Conservation (phyloP, 164 flowering plant species). For the Buxus sempervirens region DNA sequence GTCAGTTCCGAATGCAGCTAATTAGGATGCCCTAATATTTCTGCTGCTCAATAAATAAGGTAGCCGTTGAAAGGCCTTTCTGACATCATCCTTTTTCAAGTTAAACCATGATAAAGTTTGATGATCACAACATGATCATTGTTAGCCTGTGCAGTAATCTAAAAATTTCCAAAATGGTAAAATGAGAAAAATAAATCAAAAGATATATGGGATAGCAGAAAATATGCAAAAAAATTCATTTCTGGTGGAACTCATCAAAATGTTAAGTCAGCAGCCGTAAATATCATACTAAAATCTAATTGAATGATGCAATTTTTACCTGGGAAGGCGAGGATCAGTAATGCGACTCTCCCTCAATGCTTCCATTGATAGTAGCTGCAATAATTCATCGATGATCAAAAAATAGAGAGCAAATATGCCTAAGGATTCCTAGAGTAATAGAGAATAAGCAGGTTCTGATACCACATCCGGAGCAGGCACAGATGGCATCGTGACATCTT, state of each 20-base stretch:
- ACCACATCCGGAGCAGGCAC: conserved; percentile 85
- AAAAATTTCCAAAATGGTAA: neutral
- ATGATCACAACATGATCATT: neutral
- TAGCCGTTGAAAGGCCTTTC: neutral
- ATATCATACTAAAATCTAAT: neutral
- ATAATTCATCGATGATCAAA: conserved; percentile 9
- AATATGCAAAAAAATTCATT: no score
- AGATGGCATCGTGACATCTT: conserved; percentile 65
- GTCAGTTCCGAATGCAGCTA: no score
- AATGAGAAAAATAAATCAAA: neutral
- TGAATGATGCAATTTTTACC: conserved; percentile 29
- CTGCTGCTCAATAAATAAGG: neutral
- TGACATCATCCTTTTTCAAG: neutral
- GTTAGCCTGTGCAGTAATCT: neutral
- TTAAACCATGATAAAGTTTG: no score
- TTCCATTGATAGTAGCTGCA: conserved; percentile 86
- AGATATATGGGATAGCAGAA: neutral
- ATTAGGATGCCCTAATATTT: no score
- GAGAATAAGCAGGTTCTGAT: conserved; percentile 1
- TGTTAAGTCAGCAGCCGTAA: neutral
- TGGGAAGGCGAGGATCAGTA: conserved; percentile 84
- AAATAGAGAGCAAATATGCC: neutral
- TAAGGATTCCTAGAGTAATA: neutral
- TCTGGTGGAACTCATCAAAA: neutral
- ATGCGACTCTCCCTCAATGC: conserved; percentile 72